Evolutionary conservation across 441 rosid genomes (phyloP), one percentile per base, ranked within the genome.

Genomic region (Iberis amara): DNA sequence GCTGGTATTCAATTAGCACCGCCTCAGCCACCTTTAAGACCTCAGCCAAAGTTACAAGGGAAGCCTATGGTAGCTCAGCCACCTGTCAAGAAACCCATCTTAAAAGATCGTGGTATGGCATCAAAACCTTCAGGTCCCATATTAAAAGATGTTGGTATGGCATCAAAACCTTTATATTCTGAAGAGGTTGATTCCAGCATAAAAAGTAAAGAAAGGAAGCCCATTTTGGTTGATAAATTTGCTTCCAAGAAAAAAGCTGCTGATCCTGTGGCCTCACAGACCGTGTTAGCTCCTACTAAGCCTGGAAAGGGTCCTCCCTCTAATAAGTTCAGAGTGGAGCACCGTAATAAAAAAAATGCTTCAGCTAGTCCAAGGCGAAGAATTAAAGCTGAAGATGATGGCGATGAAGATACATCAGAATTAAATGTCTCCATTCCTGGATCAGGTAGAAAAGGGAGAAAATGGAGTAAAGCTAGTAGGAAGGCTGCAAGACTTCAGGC

Each of bases 401-500:
- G 64, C 4, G 96, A 87, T 56, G 98, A 88, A 58, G 95, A 79
- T 55, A 48, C 86, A n/a, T 80, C 84, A 15, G 82, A 81, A 15
- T 59, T 80, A 35, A 79, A 76, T 53, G 57, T 53, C 39, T 61
- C 82, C 39, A 76, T 81, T 67, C 82, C 82, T 48, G 85, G 89
- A 47, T 71, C 88, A 24, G 81, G 75, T 6, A 80, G 91, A 65
- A 92, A 81, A 76, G 95, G 96, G 71, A 79, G 98, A 74, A 88
- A 88, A 72, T 86, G 95, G 98, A 92, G 75, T 74, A 92, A 88
- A 78, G 98, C 98, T 41, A 82, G 89, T 64, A 69, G 98, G 72
- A 92, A 76, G 75, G 98, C 98, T 43, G 98, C 85, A 24, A 86
- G 82, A 52, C 78, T 86, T 43, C 89, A 76, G 72, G 98, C 98